These are phyloP conservation scores for Aspergillus caelatus DNA, from an alignment of 2,329 filamentous ascomycete genomes.

Conservation along the genomic window DNA sequence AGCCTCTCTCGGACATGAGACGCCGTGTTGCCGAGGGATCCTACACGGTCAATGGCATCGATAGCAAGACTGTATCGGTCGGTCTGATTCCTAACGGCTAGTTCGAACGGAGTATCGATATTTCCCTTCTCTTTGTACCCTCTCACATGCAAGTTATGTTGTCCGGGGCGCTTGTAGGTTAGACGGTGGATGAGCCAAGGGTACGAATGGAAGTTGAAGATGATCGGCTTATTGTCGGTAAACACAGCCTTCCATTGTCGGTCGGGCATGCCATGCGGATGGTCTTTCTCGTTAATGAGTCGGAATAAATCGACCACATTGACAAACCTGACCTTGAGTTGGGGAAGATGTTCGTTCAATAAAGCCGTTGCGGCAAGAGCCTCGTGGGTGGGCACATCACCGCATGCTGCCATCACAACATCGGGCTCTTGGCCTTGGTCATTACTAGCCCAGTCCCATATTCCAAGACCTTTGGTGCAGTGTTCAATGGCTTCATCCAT, in stretches of 20 bases:
- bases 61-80: constrained; percentile 78
- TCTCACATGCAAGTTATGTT: constrained; percentile 69
- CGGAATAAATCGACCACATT: constrained; percentile 83
- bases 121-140: constrained; percentile 84
- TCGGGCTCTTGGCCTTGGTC: constrained; percentile 71
- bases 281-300: constrained; percentile 69
- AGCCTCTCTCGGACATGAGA: constrained; percentile 65
- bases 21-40: constrained; percentile 64
- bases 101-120: constrained; percentile 77
- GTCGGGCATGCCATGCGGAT: constrained; percentile 73
- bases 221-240: constrained; percentile 70
- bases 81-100: constrained; percentile 76
- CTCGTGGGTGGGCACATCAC: constrained; percentile 75
- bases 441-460: constrained; percentile 77
- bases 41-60: constrained; percentile 71
- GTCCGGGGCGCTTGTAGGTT: constrained; percentile 73
- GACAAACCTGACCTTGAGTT: constrained; percentile 76
- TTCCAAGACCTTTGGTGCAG: constrained; percentile 77
- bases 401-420: constrained; percentile 74
- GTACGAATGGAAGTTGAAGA: constrained; percentile 86
- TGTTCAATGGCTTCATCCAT: constrained; percentile 74
- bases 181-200: constrained; percentile 78
- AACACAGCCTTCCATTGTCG: constrained; percentile 70
- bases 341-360: constrained; percentile 69
- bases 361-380: constrained; percentile 74